Evolutionary conservation across 345 rosid species (phyloP), one percentile per base, ranked within the genome.

Genomic region (Aurinia saxatilis): DNA sequence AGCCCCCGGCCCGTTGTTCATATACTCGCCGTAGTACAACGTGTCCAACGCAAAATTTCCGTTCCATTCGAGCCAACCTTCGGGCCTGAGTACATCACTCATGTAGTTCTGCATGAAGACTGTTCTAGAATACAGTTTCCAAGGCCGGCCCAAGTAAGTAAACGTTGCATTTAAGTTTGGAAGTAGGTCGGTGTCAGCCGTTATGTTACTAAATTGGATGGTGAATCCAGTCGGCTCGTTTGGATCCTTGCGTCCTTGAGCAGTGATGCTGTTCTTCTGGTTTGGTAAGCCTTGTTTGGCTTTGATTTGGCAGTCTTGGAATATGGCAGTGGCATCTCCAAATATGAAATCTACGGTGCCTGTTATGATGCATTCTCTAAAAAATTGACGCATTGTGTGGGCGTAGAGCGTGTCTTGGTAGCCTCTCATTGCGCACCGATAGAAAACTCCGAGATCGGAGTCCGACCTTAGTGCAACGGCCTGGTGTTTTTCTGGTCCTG

Each of bases 311-410:
- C 97, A 92, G 78, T 80, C 78, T 60, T 92, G 99, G 63, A 92
- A 87, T 14, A 92, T 75, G 0, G 75, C 95, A 0, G 82, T 52
- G 3, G 74, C 99, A 10, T 89, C 90, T 0, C 99, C 99, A 12
- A 85, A 92, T 13, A 92, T 85, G 80, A 89, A 92, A 36, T 92
- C 99, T 12, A 90, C 72, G 0, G 97, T 92, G 5, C 99, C 99
- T 0, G 81, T 68, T 76, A 92, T 81, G 38, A 73, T 76, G 68
- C 98, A 92, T 17, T 92, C 95, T 0, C 95, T 81, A 67, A 56
- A 92, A 66, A 92, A 92, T 16, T 92, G 98, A 5, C 98, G 91
- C 84, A 86, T 81, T 11, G 95, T 68, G 79, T 91, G 98, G 2
- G 82, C 84, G 57, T 88, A 88, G 34, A 91, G 84, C 2, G 98